Base-by-base conservation (phyloP, 331 rosid genomes). In the Ulmus americana region DNA sequence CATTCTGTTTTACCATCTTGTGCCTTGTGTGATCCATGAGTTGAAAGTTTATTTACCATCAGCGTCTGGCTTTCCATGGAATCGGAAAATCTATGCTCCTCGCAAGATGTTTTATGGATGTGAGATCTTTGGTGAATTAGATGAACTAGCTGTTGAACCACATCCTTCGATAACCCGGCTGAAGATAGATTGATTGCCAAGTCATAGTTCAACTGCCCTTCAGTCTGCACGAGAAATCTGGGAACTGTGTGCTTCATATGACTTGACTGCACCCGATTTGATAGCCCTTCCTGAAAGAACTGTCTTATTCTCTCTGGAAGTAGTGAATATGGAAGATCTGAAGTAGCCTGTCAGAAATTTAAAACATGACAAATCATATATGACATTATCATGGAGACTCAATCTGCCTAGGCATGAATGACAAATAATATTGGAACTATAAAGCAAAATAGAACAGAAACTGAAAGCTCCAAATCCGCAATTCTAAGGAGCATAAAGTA, bases 121-220 rank as follows among this genome's bases (percentile, higher is more conserved):
- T 89, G 98, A 67, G 95, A 85, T 52, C 73, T 76, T 79, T 76
- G 87, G 73, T 94, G 90, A 76, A 90, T 79, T 77, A 87, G 73
- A 48, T 85, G 90, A 82, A 83, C 78, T 55, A 84, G 79, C 69
- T 83, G 90, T 73, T 73, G 83, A 71, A 84, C 79, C 28, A 87
- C 72, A 69, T 79, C 85, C 79, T 84, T 83, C 54, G 88, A 70
- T 56, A 94, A 75, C 90, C 83, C 82, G 46, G 72, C 76, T n/a
- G 85, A 76, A 63, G 91, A 87, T 41, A 65, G 74, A 72, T 74
- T 78, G 75, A 87, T 82, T 64, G 80, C 74, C 77, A 54, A 65
- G 67, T 85, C 86, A 65, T 22, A 84, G 72, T 90, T 73, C 44
- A 89, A 87, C 35, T 76, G 74, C 55, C 76, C 88, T 80, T 84